Evolutionary conservation across 2,329 filamentous ascomycete genomes (phyloP), one percentile per base, ranked within the genome.

Genomic region (Pseudopyrenochaeta lycopersici): DNA sequence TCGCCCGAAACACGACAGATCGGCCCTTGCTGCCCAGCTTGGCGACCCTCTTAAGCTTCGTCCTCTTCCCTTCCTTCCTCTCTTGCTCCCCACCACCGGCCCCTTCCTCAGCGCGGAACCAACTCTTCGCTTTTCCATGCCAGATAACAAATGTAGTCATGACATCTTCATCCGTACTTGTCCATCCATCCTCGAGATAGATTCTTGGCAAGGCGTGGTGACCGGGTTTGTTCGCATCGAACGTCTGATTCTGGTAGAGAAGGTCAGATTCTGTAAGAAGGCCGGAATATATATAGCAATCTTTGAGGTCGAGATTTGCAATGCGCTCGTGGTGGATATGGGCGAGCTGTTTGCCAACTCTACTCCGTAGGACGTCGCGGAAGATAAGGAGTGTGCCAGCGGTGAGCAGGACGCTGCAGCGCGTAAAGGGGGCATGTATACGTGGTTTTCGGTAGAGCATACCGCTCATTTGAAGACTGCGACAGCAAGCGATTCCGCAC

Each of bases 71-170:
- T 20, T 71, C 75, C 46, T 75, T 70, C 1, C 60, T 52, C 14
- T 57, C 44, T 41, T 64, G 54, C 46, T 74, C 68, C 2, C 71
- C 70, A 0, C 45, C 62, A 0, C 72, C 71, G 4, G 70, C 70
- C 6, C 68, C 67, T 49, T 74, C 65, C 49, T 73, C 66, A 7
- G 71, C 73, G 15, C 78, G 69, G 66, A 88, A 88, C 64, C 84
- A 82, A 7, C 79, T 81, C 64, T 85, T 86, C 54, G 77, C 80
- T 57, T 81, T 79, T 32, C 82, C 83, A 60, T 87, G 83, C 86
- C 86, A 89, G 36, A 89, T 77, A n/a, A 88, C 86, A 65, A 89
- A 89, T 2, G 84, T 86, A 0, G 85, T 87, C 75, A 86, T 86
- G n/a, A 83, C 82, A 62, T 88, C 86, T 63, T 88, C 86, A 59